A percentile compares a stretch with the other conserved stretches of the same genome.
Conservation (phyloP, 2,329 filamentous ascomycete genomes). For the Arthrocladium fulminans region DNA sequence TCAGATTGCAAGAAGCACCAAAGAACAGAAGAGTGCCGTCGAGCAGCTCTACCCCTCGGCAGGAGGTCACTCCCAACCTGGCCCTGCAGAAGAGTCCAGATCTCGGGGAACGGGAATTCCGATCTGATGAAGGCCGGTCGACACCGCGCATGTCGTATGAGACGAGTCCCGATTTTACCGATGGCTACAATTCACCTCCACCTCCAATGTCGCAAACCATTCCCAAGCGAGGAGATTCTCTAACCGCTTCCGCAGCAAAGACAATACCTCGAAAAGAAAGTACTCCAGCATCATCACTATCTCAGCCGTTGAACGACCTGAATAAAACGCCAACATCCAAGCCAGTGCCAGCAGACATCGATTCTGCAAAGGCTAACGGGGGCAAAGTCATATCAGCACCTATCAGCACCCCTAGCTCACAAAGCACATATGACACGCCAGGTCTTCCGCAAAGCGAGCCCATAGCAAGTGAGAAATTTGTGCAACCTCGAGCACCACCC, state of each 20-base stretch:
- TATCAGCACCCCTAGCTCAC: constrained; percentile 34
- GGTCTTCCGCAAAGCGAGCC: constrained; percentile 13
- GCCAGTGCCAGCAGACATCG: constrained; percentile 7
- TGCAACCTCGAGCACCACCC: constrained; percentile 50
- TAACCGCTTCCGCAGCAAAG: constrained; percentile 35
- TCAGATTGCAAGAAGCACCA: constrained; percentile 74
- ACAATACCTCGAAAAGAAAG: constrained; percentile 56
- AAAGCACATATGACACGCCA: constrained; percentile 35
- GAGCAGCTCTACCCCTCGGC: constrained; percentile 18
- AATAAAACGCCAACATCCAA: constrained; percentile 17
- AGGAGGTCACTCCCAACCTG: constrained; percentile 11
- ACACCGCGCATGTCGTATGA: constrained; percentile 51
- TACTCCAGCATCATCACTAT: constrained; percentile 25
- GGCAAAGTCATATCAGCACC: constrained; percentile 35
- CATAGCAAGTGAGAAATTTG: constrained; percentile 45
- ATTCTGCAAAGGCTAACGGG: constrained; percentile 29
- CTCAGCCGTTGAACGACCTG: constrained; percentile 28
- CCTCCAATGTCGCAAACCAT: constrained; percentile 28
- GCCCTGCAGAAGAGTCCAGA: constrained; percentile 17
- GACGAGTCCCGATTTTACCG: constrained; percentile 48
- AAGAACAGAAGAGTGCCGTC: constrained; percentile 48
- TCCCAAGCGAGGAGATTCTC: constrained; percentile 54
- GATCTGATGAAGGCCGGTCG: constrained; percentile 25
- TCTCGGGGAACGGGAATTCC: constrained; percentile 26
- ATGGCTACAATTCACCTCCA: constrained; percentile 33